A percentile compares a stretch with the other conserved stretches of the same genome.
Evolutionary conservation across 1,284 basidiomycete species (phyloP).

Genomic region (Cryptococcus deneoformans): DNA sequence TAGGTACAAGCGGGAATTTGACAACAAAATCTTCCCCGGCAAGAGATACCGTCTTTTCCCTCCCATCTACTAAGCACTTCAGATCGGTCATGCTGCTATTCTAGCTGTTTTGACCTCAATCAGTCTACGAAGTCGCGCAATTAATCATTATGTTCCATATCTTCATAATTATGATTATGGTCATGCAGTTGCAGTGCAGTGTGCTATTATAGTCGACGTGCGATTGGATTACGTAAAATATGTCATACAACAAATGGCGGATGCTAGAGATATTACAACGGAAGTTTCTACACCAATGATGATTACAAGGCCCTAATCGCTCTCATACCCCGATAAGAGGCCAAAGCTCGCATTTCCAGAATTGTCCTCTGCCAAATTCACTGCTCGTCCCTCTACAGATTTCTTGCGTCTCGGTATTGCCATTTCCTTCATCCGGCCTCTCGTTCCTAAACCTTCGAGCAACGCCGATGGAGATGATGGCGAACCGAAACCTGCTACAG

Average conservation of each 20-base stretch:
- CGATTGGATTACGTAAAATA: no score
- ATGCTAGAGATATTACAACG: no score
- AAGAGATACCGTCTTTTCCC: slow-evolving; percentile 45
- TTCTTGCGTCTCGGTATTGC: neutral
- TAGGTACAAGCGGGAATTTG: slow-evolving; percentile 91
- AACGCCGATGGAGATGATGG: no score
- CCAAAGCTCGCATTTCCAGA: neutral
- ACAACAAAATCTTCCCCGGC: slow-evolving; percentile 57
- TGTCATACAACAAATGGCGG: no score
- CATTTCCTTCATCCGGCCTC: neutral
- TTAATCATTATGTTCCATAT: neutral
- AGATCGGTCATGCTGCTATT: no score
- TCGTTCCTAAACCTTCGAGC: neutral
- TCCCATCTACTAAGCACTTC: slow-evolving; percentile 18
- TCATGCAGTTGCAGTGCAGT: neutral
- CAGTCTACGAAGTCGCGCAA: neutral
- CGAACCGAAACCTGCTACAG: no score
- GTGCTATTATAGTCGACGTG: no score
- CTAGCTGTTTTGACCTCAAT: no score
- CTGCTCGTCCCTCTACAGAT: neutral
- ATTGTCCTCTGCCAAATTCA: neutral
- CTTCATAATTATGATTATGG: neutral
- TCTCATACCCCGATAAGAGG: slow-evolving; percentile 3
- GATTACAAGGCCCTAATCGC: neutral
- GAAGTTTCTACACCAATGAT: no score